A percentile compares a stretch with the other conserved stretches of the same genome.
Conservation (phyloP, 2,329 filamentous ascomycete species). For the Phialocephala sp. region DNA sequence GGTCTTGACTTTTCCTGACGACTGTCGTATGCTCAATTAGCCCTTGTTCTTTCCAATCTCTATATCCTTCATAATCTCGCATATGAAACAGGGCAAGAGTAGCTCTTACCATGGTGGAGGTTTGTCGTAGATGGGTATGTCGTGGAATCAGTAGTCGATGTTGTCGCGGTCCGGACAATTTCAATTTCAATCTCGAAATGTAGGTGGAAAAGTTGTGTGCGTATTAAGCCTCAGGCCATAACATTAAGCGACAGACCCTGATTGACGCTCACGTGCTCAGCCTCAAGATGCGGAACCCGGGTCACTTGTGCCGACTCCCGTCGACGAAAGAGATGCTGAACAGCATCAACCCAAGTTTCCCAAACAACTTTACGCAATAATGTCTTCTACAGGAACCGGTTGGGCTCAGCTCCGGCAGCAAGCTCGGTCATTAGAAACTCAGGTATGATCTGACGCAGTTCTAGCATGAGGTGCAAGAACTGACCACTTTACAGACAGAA, state of each 20-base stretch:
- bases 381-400: conserved; percentile 52
- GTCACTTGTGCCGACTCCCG: neutral
- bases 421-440: conserved; percentile 84
- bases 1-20: conserved; percentile 83
- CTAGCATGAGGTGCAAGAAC: conserved; percentile 10
- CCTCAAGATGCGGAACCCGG: neutral
- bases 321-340: conserved; percentile 3
- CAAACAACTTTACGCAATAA: conserved; percentile 20
- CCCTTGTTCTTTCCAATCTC: conserved; percentile 21
- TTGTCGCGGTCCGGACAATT: conserved; percentile 30
- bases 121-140: conserved; percentile 37
- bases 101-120: conserved; percentile 44
- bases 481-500: conserved; percentile 69
- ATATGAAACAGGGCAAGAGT: conserved; percentile 1
- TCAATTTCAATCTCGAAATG: conserved; percentile 14
- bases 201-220: conserved; percentile 12
- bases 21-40: conserved; percentile 53
- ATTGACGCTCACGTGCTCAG: neutral
- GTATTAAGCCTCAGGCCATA: conserved; percentile 8
- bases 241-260: neutral
- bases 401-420: conserved; percentile 97
- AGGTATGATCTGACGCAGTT: conserved; percentile 61
- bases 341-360: neutral
- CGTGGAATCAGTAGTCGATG: conserved; percentile 32
- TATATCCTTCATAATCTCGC: neutral